Percentiles rank a stretch among this genome's conserved stretches.
These are phyloP conservation scores for Brassica rapa DNA, from an alignment of 345 rosid species.

Conservation along the genomic window DNA sequence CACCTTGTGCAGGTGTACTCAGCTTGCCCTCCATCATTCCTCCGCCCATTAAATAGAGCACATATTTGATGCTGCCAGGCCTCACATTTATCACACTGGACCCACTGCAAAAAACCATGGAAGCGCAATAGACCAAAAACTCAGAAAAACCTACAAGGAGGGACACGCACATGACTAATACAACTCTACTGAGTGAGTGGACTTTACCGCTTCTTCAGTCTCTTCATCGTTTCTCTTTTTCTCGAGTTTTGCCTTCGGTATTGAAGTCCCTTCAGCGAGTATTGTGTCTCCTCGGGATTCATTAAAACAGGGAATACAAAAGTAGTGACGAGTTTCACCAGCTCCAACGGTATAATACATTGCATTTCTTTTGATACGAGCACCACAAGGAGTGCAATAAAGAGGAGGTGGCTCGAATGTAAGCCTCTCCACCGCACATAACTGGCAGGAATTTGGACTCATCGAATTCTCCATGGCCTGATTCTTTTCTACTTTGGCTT, in stretches of 20 bases:
- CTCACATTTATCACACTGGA: conserved; percentile 1
- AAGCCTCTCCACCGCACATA: conserved; percentile 1
- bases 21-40: conserved; percentile 95
- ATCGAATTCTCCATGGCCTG: neutral
- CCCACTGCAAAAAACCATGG: conserved; percentile 68
- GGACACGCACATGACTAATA: neutral
- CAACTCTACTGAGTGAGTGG: conserved; percentile 2
- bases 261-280: conserved; percentile 65
- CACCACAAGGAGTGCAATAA: conserved; percentile 1
- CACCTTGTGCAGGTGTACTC: conserved; percentile 99
- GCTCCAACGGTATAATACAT: neutral
- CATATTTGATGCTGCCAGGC: neutral
- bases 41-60: conserved; percentile 1
- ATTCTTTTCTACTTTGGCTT: conserved; percentile 83
- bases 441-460: neutral
- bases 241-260: conserved; percentile 77
- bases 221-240: conserved; percentile 99
- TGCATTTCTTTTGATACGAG: neutral
- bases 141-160: conserved; percentile 24
- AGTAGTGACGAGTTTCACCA: conserved; percentile 66
- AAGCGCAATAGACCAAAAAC: conserved; percentile 26
- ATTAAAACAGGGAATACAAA: conserved; percentile 94
- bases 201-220: conserved; percentile 95
- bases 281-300: conserved; percentile 91
- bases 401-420: conserved; percentile 2